phyloP scores from a whole-genome alignment of 495 filamentous ascomycete species.

The Haplographium delicatum region DNA sequence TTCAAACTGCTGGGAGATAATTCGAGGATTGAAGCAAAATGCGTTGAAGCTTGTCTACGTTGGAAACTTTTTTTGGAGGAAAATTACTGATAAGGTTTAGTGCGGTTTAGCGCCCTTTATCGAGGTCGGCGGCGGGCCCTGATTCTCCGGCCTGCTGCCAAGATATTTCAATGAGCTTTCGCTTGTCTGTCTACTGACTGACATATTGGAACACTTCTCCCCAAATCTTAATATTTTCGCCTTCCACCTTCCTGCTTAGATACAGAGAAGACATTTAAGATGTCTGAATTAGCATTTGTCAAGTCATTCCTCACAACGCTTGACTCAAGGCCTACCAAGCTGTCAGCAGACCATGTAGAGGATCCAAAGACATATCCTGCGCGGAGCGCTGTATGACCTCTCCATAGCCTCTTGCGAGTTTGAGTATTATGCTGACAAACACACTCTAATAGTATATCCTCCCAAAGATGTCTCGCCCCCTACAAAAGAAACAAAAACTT shows the following conservation, averaged over 20 bases:
- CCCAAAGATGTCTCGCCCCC: constrained; percentile 38
- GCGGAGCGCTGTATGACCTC: constrained; percentile 58
- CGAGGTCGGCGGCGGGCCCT: background rate
- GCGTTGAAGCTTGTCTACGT: background rate
- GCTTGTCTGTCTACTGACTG: background rate
- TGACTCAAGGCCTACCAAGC: constrained; percentile 69
- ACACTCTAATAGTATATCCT: constrained; percentile 39
- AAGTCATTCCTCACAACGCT: constrained; percentile 76
- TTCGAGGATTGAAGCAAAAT: background rate
- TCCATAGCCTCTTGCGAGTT: constrained; percentile 1
- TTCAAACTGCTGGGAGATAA: background rate
- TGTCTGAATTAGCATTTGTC: constrained; percentile 83
- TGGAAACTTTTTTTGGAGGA: constrained; percentile 15
- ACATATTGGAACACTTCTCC: background rate
- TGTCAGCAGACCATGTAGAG: constrained; percentile 78
- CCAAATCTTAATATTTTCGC: background rate
- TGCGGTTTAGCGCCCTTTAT: background rate
- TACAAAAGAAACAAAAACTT: constrained; percentile 41
- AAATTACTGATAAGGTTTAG: constrained; percentile 21
- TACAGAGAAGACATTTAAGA: constrained; percentile 32
- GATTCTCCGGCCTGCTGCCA: background rate
- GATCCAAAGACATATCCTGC: constrained; percentile 69
- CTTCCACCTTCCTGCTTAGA: no score
- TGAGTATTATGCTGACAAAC: background rate
- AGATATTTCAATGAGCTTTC: no score